Evolutionary conservation across 768 basidiomycete species (phyloP).

Genomic region (Boletellus sp.): DNA sequence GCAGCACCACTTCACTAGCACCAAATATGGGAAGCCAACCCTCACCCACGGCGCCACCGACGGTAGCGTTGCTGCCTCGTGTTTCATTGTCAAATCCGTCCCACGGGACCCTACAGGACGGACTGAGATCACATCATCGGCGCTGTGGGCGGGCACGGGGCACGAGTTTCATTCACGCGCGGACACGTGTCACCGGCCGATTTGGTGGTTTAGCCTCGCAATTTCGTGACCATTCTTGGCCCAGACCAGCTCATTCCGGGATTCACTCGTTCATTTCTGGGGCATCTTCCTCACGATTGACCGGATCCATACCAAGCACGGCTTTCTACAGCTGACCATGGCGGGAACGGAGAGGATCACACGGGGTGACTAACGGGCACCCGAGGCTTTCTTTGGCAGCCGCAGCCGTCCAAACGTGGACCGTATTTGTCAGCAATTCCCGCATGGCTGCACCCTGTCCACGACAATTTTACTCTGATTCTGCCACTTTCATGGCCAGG

Average conservation of each 20-base stretch:
- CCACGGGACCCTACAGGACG: constrained; percentile 12
- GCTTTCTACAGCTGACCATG: constrained; percentile 12
- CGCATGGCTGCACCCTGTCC: constrained; percentile 2
- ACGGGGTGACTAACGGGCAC: constrained; percentile 12
- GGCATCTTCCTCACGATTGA: constrained; percentile 5
- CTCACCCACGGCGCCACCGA: constrained; percentile 8
- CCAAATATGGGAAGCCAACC: constrained; percentile 2
- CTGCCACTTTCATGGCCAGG: constrained; percentile 15
- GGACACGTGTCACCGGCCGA: constrained; percentile 20
- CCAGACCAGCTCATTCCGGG: neutral
- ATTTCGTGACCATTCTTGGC: constrained; percentile 3
- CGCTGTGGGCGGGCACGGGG: constrained; percentile 11
- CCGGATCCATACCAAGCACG: constrained; percentile 11
- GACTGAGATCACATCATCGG: constrained; percentile 12
- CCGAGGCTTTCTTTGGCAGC: constrained; percentile 18
- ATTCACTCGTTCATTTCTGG: neutral
- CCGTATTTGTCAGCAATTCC: constrained; percentile 24
- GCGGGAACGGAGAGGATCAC: constrained; percentile 20
- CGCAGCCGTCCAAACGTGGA: constrained; percentile 20
- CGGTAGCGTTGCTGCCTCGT: constrained; percentile 24
- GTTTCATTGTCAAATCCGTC: constrained; percentile 22
- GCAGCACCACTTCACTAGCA: constrained; percentile 6
- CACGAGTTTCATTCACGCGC: constrained; percentile 16
- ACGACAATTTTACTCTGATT: constrained; percentile 25
- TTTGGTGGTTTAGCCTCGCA: constrained; percentile 10